phyloP scores from a whole-genome alignment of 768 basidiomycete genomes.

The Hypsizygus marmoreus region DNA sequence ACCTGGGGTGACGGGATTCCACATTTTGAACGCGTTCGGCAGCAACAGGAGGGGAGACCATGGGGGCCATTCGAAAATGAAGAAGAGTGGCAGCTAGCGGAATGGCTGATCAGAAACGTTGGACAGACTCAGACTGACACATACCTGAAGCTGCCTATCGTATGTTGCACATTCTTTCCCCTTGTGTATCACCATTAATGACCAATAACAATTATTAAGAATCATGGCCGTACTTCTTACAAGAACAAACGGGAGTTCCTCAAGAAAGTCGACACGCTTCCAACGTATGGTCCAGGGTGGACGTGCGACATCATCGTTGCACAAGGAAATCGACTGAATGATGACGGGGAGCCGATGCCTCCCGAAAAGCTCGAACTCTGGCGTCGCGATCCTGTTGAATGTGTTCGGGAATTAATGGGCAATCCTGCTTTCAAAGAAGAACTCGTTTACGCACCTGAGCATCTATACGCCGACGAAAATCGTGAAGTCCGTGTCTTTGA shows the following conservation, averaged over 20 bases:
- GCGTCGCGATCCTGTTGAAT: constrained; percentile 22
- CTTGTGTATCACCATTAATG: not conserved
- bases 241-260: constrained; percentile 11
- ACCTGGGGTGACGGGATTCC: not conserved
- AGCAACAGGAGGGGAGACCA: not conserved
- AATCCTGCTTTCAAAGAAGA: constrained; percentile 29
- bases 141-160: constrained; percentile 30
- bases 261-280: constrained; percentile 16
- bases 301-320: constrained; percentile 11
- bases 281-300: constrained; percentile 13
- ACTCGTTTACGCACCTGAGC: constrained; percentile 27
- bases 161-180: constrained; percentile 10
- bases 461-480: constrained; percentile 23
- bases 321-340: constrained; percentile 8
- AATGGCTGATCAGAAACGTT: constrained; percentile 31
- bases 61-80: constrained; percentile 1
- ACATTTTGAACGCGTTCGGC: not conserved
- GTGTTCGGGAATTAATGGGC: constrained; percentile 25
- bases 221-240: constrained; percentile 7
- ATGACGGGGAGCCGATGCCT: constrained; percentile 3
- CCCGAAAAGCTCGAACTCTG: constrained; percentile 26
- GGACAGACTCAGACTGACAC: constrained; percentile 28
- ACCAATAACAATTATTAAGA: constrained; percentile 1
- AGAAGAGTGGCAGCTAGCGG: constrained; percentile 21
- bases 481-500: constrained; percentile 11